Conservation (phyloP, 2,329 filamentous ascomycete species). For the Fusarium continuum region DNA sequence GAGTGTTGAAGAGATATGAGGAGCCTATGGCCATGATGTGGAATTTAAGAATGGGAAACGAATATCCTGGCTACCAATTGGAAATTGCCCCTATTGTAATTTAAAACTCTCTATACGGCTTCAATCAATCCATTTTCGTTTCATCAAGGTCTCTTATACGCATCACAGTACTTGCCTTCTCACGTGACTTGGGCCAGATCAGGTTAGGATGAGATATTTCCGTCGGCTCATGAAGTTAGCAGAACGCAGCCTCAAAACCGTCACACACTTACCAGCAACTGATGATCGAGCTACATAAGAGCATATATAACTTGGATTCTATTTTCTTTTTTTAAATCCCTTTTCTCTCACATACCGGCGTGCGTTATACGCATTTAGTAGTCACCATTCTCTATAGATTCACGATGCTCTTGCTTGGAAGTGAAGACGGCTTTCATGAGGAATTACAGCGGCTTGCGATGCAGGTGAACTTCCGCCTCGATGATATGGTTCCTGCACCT, state of each 20-base stretch:
- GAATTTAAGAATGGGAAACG: neutral
- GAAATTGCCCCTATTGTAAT: neutral
- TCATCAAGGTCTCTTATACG: neutral
- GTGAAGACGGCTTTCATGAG: neutral
- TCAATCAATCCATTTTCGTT: neutral
- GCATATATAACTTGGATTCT: neutral
- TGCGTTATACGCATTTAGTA: neutral
- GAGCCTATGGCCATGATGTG: neutral
- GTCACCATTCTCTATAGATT: neutral
- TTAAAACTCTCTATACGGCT: neutral
- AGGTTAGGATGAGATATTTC: neutral
- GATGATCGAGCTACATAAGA: neutral
- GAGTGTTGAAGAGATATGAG: neutral
- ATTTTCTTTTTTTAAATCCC: neutral
- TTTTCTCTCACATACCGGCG: neutral
- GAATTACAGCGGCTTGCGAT: neutral
- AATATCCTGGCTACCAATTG: neutral
- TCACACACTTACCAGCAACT: neutral
- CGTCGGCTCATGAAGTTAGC: neutral
- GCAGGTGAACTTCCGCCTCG: neutral
- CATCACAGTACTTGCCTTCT: neutral
- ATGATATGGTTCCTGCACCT: constrained; percentile 4
- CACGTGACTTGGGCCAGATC: neutral
- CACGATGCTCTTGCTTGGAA: constrained; percentile 1
- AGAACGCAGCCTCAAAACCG: neutral